Conservation (phyloP, 2,329 filamentous ascomycete genomes). For the Xylariales sp. region DNA sequence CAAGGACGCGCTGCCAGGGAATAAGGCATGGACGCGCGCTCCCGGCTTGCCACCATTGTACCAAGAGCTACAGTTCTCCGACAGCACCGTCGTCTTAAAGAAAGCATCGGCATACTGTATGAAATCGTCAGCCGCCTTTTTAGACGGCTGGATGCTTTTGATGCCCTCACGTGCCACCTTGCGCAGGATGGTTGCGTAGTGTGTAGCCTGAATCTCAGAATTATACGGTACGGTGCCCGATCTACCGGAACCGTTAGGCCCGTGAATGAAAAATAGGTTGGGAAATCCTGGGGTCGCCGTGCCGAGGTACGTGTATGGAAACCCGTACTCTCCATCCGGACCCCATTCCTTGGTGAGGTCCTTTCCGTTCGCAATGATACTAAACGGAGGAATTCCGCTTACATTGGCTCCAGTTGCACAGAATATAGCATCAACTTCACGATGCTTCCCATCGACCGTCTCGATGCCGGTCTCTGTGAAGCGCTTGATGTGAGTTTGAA, state of each 20-base stretch:
- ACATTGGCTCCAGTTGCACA: constrained; percentile 66
- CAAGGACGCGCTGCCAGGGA: constrained; percentile 64
- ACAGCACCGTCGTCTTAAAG: constrained; percentile 49
- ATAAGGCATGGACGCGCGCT: constrained; percentile 61
- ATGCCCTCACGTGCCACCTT: constrained; percentile 65
- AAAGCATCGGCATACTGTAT: constrained; percentile 54
- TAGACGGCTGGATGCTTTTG: constrained; percentile 52
- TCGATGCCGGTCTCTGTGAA: constrained; percentile 59
- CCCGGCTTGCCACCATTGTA: constrained; percentile 64
- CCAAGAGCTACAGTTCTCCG: constrained; percentile 65
- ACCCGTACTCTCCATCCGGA: constrained; percentile 50
- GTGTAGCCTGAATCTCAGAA: constrained; percentile 62
- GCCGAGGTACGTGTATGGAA: constrained; percentile 65
- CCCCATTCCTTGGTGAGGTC: constrained; percentile 55
- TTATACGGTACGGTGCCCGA: constrained; percentile 65
- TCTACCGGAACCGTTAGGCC: constrained; percentile 54
- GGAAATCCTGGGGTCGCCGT: constrained; percentile 61
- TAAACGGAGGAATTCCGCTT: constrained; percentile 55
- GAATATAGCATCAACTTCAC: constrained; percentile 60
- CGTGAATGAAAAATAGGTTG: constrained; percentile 62
- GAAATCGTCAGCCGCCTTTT: constrained; percentile 60
- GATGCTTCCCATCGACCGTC: constrained; percentile 50
- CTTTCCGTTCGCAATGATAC: constrained; percentile 49
- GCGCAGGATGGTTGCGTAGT: constrained; percentile 62
- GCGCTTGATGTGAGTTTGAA: constrained; percentile 49